Evolutionary conservation across 768 basidiomycete genomes (phyloP), one percentile per base, ranked within the genome.

Genomic region (Rhodotorula kratochvilovae): DNA sequence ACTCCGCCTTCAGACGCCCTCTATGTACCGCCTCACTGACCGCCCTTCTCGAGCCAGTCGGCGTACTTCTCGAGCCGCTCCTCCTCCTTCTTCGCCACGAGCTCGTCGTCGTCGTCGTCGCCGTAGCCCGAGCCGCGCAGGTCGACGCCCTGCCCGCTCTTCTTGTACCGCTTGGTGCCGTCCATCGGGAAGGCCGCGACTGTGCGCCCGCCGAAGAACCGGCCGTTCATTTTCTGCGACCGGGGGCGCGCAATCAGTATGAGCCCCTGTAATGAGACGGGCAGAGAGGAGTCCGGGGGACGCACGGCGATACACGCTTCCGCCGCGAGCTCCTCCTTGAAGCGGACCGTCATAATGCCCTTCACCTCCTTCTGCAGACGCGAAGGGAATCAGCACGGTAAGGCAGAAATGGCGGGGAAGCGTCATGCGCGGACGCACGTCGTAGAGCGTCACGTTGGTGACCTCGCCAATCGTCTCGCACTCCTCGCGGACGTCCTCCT

Each of bases 291-390:
- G 36, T 70, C 74, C 48, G n/a, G 61, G 29, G 57, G 39, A 83
- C 89, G 74, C 74, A 90, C 92, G 71, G 92, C 69, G 29, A 99
- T 83, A 77, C 95, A 99, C 8, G 92, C 95, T 80, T 94, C 89
- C 10, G 96, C 96, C 68, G 91, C 87, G n/a, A 95, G 76, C 23
- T 90, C 85, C 77, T 97, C 94, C 67, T 87, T 87, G 83, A 97
- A 99, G 76, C 97, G 96, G 72, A 98, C 88, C 0, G 93, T 94
- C 87, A 98, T 97, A 72, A 98, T 81, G 7, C 96, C 95, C 48
- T 95, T 92, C 45, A 86, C 81, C 80, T 99, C 96, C 84, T 89
- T 87, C 93, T 99, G 81, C 53, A n/a, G 17, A 16, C 29, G 6
- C 51, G 27, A 12, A 5, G 25, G 29, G 23, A 19, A 48, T 25